Base-by-base conservation (phyloP, 495 filamentous ascomycete species). In the Chlorociboria aeruginascens region DNA sequence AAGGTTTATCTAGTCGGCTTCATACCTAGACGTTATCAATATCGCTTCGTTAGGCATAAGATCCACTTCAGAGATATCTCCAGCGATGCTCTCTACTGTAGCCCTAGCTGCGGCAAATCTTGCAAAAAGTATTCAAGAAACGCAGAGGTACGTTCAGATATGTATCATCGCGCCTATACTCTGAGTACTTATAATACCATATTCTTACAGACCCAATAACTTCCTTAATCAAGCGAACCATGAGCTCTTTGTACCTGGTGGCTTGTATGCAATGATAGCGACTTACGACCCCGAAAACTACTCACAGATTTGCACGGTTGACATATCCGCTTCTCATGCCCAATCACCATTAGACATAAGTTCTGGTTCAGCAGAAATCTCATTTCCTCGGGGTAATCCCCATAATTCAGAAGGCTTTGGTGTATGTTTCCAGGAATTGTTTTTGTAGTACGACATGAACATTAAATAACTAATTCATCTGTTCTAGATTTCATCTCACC, bases 261-360 rank as follows among this genome's bases (percentile, higher is more conserved):
- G 55, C 3, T 48, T 57, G 12, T 51, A 48, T 13, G 55, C 55
- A 3, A 48, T 57, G 37, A 40, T 51, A 7, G 28, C 54, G 7
- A 43, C 51, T 3, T 54, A 30, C 32, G n/a, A 49, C 7, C 51
- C 35, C 1, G 25, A 44, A 1, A 16, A 38, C 10, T 8, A 17
- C 8, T 46, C 38, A 7, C 38, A 36, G 30, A 36, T 39, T n/a
- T 16, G 47, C 13, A 43, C 20, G 9, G 40, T 44, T 28, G 30
- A 53, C 11, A 14, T 36, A n/a, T 30, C 25, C 10, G 4, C 16
- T 16, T 32, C 45, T 9, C 8, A 6, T 31, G 8, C 25, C 11
- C 34, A 36, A 14, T 12, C 25, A 17, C 0, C 43, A 36, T 3
- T 7, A 34, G 25, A 2, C 28, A 46, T 6, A 38, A 36, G n/a